Evolutionary conservation across 805 yeast genomes (phyloP), one percentile per base, ranked within the genome.

Genomic region (Clavispora carvajalis): DNA sequence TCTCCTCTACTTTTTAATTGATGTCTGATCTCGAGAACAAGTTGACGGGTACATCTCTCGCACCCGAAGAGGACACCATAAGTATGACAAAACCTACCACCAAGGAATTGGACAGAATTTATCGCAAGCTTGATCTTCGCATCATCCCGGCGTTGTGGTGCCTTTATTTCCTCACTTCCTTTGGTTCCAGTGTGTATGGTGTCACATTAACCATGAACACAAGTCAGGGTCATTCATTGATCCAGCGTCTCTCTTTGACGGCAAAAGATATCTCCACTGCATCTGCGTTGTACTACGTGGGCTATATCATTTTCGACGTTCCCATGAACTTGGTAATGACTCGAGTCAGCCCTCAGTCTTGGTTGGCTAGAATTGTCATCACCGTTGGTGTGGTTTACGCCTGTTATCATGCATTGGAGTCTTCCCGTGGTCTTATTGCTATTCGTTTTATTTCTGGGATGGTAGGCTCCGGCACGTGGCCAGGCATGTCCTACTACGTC

Each of bases 291-390:
- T 82, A 83, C 66, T 85, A 78, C 52, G 95, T 87, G 13, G 95
- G 90, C 5, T 85, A 77, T 58, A 85, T 87, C 49, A 66, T 87
- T 31, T 87, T 87, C 55, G 95, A 87, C 60, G 80, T 87, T 25
- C 96, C 96, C 24, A 85, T 85, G 90, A 87, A 87, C 60, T 69
- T 87, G 51, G 64, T 78, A 37, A 85, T 87, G 95, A 86, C 95
- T n/a, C 69, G 71, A 40, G 73, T 85, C 7, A 80, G 89, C 18
- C 95, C 96, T 2, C 93, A 87, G 52, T 74, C 83, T 1, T 87
- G 96, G 96, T 65, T 87, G 46, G 70, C 86, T 7, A 76, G 95
- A 59, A 86, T 84, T 49, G 82, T 85, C 25, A 67, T 84, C 30
- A 70, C 86, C 21, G 86, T 87, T 33, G 95, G 95, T 8, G 51